Conservation (phyloP, 805 yeast species). For the Dipodascopsis tothii region DNA sequence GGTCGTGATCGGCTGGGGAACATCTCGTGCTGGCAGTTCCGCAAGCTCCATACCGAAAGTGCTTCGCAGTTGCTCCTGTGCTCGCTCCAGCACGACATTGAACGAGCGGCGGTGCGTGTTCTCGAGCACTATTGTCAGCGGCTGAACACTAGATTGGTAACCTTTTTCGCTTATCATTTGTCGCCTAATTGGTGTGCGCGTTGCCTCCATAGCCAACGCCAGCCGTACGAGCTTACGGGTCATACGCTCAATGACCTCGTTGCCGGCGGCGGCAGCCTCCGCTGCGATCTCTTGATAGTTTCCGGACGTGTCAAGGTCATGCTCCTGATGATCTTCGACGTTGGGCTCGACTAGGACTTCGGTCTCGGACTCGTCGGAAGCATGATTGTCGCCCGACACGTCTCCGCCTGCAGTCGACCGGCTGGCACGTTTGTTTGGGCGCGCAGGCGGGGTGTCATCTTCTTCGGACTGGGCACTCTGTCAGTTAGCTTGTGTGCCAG, state of each 20-base stretch:
- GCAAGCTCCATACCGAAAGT: conserved; percentile 11
- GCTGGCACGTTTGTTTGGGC: too few relatives aligned
- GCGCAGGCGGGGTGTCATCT: too few relatives aligned
- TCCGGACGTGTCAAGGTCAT: too few relatives aligned
- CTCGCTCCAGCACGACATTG: conserved; percentile 6
- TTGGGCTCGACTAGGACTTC: too few relatives aligned
- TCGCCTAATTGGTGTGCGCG: conserved; percentile 13
- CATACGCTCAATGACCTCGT: conserved; percentile 15
- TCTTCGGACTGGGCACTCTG: too few relatives aligned
- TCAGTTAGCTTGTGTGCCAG: too few relatives aligned
- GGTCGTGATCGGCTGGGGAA: neutral
- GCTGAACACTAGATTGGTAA: neutral
- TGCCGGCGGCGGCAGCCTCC: too few relatives aligned
- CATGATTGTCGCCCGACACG: too few relatives aligned
- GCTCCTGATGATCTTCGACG: too few relatives aligned
- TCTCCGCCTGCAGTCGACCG: too few relatives aligned
- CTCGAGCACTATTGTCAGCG: conserved; percentile 10
- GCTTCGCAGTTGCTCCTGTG: conserved; percentile 7
- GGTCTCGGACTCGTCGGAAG: too few relatives aligned
- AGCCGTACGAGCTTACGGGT: conserved; percentile 17
- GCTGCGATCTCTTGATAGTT: too few relatives aligned
- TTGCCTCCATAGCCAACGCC: conserved; percentile 12
- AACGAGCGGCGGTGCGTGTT: conserved; percentile 11
- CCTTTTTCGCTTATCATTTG: conserved; percentile 13
- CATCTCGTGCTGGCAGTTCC: conserved; percentile 14